Percentiles rank a stretch among this genome's conserved stretches.
These are phyloP conservation scores for Colletotrichum kahawae DNA, from an alignment of 2,329 filamentous ascomycete species.

Conservation along the genomic window DNA sequence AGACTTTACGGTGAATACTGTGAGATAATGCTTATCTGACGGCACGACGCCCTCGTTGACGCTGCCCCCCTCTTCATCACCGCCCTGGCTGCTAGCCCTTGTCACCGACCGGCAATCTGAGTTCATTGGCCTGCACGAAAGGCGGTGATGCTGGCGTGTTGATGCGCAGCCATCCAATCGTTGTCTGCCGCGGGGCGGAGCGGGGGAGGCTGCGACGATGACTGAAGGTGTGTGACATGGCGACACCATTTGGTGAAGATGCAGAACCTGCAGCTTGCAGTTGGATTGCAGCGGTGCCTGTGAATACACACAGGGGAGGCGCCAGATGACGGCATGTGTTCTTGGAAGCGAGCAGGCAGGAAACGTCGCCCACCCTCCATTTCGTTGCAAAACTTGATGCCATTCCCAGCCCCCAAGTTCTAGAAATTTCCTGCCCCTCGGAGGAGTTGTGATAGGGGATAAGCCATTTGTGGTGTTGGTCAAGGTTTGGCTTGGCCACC, in stretches of 20 bases:
- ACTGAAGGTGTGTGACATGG: slow-evolving; percentile 16
- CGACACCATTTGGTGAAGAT: background rate
- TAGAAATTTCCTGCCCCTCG: background rate
- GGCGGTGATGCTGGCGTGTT: background rate
- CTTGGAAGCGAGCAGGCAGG: background rate
- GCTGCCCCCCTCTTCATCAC: background rate
- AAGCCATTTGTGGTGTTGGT: background rate
- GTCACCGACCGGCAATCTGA: slow-evolving; percentile 1
- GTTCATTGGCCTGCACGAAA: slow-evolving; percentile 2
- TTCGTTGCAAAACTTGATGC: slow-evolving; percentile 2
- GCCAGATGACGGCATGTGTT: slow-evolving; percentile 15
- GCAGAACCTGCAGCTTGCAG: slow-evolving; percentile 16
- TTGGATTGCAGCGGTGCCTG: slow-evolving; percentile 10
- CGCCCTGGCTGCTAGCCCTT: background rate
- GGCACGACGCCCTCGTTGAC: background rate
- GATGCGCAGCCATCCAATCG: background rate
- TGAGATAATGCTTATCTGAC: background rate
- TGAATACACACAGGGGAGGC: background rate
- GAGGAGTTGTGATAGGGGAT: background rate
- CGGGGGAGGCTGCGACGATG: slow-evolving; percentile 16
- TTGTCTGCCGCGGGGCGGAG: slow-evolving; percentile 14
- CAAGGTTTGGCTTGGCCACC: background rate
- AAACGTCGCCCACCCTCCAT: background rate
- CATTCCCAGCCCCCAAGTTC: slow-evolving; percentile 5
- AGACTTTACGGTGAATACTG: background rate